phyloP scores from a whole-genome alignment of 176 grass and related monocot species.

The Phragmites australis region DNA sequence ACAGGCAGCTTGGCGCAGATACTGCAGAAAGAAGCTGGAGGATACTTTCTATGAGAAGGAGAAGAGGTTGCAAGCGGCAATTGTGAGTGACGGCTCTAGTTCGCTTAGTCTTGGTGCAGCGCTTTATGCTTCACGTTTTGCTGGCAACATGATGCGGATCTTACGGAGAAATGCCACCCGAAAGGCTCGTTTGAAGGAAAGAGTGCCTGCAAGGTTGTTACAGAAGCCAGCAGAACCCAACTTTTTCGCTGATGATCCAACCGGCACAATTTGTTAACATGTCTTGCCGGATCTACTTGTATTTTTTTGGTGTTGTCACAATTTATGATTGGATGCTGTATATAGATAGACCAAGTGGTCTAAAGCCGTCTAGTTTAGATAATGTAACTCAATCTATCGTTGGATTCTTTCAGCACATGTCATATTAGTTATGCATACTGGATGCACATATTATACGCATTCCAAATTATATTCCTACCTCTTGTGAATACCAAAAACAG shows the following conservation, averaged over 20 bases:
- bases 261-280: neutral
- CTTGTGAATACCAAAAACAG: neutral
- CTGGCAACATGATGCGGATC: conserved; percentile 70
- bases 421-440: neutral
- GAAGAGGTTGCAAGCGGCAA: conserved; percentile 70
- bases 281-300: neutral
- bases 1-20: conserved; percentile 87
- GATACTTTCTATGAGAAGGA: conserved; percentile 78
- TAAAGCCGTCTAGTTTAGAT: neutral
- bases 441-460: conserved; percentile 30
- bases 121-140: conserved; percentile 82
- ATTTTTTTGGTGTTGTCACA: neutral
- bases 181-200: conserved; percentile 79
- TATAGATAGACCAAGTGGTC: conserved; percentile 37
- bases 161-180: conserved; percentile 61
- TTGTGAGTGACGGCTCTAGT: conserved; percentile 49
- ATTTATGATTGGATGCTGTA: conserved; percentile 37
- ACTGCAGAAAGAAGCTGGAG: conserved; percentile 85
- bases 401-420: conserved; percentile 28
- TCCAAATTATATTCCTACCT: conserved; percentile 15
- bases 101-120: conserved; percentile 71
- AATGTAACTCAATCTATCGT: conserved; percentile 31
- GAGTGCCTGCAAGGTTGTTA: conserved; percentile 62
- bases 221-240: conserved; percentile 89
- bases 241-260: conserved; percentile 60